These are phyloP conservation scores for Orbilia javanica DNA, from an alignment of 2,329 filamentous ascomycete genomes.

Conservation along the genomic window DNA sequence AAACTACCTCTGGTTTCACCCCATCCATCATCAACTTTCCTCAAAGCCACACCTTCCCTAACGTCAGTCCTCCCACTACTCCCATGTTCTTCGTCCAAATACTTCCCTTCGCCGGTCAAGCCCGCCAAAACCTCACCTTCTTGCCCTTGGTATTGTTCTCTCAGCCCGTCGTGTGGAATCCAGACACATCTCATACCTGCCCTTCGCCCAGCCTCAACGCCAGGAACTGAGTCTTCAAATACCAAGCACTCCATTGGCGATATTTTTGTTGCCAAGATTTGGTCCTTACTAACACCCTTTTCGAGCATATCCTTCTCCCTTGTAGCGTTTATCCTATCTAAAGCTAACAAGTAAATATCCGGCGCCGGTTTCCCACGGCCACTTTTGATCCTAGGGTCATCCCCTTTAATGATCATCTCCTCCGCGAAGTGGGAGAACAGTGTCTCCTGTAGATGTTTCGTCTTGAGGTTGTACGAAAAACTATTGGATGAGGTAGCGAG, in stretches of 20 bases:
- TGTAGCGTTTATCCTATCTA: slow-evolving; percentile 84
- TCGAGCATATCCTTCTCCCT: slow-evolving; percentile 60
- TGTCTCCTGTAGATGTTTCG: slow-evolving; percentile 70
- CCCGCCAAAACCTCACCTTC: slow-evolving; percentile 88
- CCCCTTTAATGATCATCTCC: slow-evolving; percentile 82
- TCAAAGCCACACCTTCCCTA: slow-evolving; percentile 67
- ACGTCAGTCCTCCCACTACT: slow-evolving; percentile 65
- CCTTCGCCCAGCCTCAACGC: slow-evolving; percentile 88
- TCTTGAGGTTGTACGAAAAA: slow-evolving; percentile 82
- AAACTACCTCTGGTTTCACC: slow-evolving; percentile 70
- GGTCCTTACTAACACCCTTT: slow-evolving; percentile 47
- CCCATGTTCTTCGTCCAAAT: slow-evolving; percentile 46
- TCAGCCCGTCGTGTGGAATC: slow-evolving; percentile 85
- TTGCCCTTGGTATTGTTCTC: slow-evolving; percentile 79
- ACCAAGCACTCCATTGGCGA: slow-evolving; percentile 89
- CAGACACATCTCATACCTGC: slow-evolving; percentile 96
- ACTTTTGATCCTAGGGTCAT: slow-evolving; percentile 80
- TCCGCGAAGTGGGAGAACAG: slow-evolving; percentile 76
- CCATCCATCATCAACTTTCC: slow-evolving; percentile 74
- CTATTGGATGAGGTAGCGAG: slow-evolving; percentile 84
- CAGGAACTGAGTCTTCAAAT: slow-evolving; percentile 94
- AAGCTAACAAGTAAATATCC: slow-evolving; percentile 90
- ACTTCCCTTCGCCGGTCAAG: slow-evolving; percentile 76
- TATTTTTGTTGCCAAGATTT: slow-evolving; percentile 69
- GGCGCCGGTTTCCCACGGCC: slow-evolving; percentile 94